Evolutionary conservation across 805 yeast genomes (phyloP), one percentile per base, ranked within the genome.

Genomic region (Wilhelminamyces savonicus): DNA sequence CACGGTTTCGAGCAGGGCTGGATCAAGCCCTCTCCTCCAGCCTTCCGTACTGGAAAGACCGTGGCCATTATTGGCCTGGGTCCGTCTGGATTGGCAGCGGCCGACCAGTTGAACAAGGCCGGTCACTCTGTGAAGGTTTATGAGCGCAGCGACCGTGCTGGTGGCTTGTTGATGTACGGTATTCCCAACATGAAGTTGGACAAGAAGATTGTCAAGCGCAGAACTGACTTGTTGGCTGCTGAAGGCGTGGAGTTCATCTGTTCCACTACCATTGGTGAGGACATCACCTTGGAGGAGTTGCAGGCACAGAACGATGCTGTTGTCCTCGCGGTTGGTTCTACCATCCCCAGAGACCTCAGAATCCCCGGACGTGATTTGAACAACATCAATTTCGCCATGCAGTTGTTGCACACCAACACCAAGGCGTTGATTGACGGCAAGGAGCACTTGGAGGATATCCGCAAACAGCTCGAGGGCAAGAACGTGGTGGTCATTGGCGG

Each of bases 161-260:
- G 98, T 70, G 98, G 98, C 34, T 71, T 90, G 54, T 62, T 90
- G 65, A 92, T 92, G 97, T 90, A 90, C 59, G 98, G 98, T 76
- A 90, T 90, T 62, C 98, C 98, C 46, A 90, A 90, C 71, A 90
- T 90, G 98, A 90, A 90, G 68, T 72, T 90, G 47, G 98, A 90
- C 62, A 90, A 90, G 71, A 68, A 79, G 15, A 75, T 92, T 53
- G 96, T 90, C 36, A 83, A 86, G 66, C 78, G 97, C 55, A 86
- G 97, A 70, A 73, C 92, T 34, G 94, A 90, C 53, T 69, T 92
- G 55, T 66, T 90, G 71, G 82, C 71, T 18, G 95, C 85, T 26
- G 96, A 90, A 58, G 98, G 98, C 30, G 69, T 90, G 46, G 72
- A 73, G 16, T 86, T 90, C 50, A 69, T 82, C 25, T 76, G 83